A percentile compares a stretch with the other conserved stretches of the same genome.
phyloP scores from a whole-genome alignment of 2,329 filamentous ascomycete species.

The Elsinoe perseae region DNA sequence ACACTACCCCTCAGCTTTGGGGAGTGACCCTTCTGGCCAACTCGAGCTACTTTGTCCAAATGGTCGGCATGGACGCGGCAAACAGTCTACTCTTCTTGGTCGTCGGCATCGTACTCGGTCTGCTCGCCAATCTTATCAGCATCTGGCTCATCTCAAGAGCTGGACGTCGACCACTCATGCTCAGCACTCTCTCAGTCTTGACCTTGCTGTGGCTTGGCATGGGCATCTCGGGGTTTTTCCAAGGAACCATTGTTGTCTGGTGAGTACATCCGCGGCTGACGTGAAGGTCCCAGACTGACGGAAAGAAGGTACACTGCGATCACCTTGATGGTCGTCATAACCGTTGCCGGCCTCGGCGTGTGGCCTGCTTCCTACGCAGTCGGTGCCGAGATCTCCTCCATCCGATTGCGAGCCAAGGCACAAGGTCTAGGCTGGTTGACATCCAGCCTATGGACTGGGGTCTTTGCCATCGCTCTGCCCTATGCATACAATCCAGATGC shows the following conservation, averaged over 20 bases:
- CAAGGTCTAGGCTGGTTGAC: conserved; percentile 40
- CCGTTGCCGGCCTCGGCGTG: conserved; percentile 36
- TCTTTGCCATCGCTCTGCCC: conserved; percentile 42
- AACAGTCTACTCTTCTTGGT: conserved; percentile 36
- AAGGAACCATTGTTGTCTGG: conserved; percentile 35
- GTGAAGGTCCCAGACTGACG: conserved; percentile 5
- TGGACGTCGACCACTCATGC: conserved; percentile 35
- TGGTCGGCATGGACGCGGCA: conserved; percentile 27
- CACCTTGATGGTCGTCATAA: conserved; percentile 40
- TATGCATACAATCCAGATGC: conserved; percentile 46
- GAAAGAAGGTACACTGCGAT: conserved; percentile 34
- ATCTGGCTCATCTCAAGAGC: conserved; percentile 41
- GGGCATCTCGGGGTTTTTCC: conserved; percentile 42
- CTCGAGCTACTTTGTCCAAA: conserved; percentile 30
- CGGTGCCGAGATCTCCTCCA: conserved; percentile 38
- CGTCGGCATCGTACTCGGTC: conserved; percentile 27
- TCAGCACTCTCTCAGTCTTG: conserved; percentile 30
- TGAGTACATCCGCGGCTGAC: conserved; percentile 21
- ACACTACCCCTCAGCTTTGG: conserved; percentile 29
- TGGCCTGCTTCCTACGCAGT: conserved; percentile 40
- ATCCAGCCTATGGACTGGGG: conserved; percentile 34
- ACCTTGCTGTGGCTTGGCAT: conserved; percentile 38
- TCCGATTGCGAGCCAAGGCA: conserved; percentile 38
- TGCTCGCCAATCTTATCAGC: conserved; percentile 47
- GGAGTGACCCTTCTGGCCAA: conserved; percentile 32